These are phyloP conservation scores for Rhodosporidiobolus sp. DNA, from an alignment of 768 basidiomycete species.

Conservation along the genomic window DNA sequence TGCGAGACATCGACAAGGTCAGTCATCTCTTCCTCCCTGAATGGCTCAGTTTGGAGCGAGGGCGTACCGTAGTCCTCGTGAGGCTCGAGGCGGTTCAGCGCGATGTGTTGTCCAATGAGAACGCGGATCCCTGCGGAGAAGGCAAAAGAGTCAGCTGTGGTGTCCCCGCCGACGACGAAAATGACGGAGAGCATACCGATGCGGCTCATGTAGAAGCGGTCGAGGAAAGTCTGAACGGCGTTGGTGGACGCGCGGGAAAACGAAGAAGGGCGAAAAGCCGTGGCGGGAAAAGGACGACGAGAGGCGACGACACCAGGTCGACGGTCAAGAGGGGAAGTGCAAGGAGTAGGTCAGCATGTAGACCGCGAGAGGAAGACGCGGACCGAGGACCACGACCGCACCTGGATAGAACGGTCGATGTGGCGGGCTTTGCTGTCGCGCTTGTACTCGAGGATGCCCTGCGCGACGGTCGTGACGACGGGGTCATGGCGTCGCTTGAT, in stretches of 20 bases:
- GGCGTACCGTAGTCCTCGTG: conserved; percentile 52
- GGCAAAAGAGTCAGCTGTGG: not conserved
- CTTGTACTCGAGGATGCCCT: conserved; percentile 97
- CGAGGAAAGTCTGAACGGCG: conserved; percentile 65
- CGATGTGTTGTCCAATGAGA: conserved; percentile 77
- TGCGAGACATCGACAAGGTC: conserved; percentile 56
- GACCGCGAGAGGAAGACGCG: no score
- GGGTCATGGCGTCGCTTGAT: conserved; percentile 96
- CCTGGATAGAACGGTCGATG: conserved; percentile 81
- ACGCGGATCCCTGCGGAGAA: conserved; percentile 65
- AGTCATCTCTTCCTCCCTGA: accelerated
- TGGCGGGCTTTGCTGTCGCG: conserved; percentile 56
- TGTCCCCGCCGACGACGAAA: no score
- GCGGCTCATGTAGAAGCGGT: conserved; percentile 92
- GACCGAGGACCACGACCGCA: not conserved
- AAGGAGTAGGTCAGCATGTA: no score
- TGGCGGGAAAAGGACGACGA: not conserved
- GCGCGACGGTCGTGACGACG: conserved; percentile 90
- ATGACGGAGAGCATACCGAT: conserved; percentile 56
- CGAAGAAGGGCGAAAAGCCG: no score
- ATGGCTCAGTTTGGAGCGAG: not conserved
- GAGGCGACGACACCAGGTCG: not conserved
- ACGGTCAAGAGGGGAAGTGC: no score
- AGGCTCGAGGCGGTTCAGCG: conserved; percentile 77
- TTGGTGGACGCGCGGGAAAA: no score